Evolutionary conservation across 768 basidiomycete species (phyloP).

Genomic region (Boletus subparvulus): DNA sequence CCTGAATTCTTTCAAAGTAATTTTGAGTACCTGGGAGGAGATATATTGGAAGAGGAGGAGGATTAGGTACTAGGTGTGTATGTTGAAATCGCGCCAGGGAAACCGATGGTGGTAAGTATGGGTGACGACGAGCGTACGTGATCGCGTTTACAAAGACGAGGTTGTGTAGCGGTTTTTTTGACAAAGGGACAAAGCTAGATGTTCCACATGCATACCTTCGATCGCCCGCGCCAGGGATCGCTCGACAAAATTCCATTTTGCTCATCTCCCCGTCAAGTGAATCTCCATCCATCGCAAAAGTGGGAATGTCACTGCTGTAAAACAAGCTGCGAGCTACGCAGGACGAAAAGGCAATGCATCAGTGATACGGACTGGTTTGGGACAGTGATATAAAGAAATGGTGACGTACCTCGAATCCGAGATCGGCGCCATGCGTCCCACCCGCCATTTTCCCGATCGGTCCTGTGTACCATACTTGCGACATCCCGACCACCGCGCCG

Average conservation of each 20-base stretch:
- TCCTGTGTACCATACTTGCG: constrained; percentile 53
- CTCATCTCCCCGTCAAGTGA: constrained; percentile 38
- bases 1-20: no score
- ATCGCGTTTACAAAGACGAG: no score
- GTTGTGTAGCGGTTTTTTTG: no score
- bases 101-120: no score
- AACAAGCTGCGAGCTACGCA: constrained; percentile 38
- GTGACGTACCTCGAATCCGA: constrained; percentile 50
- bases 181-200: no score
- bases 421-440: constrained; percentile 44
- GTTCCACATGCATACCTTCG: no score
- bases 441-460: constrained; percentile 46
- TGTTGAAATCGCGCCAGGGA: no score
- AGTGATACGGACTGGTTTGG: not conserved
- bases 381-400: no score
- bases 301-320: constrained; percentile 47
- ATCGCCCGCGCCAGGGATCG: no score
- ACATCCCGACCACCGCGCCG: constrained; percentile 54
- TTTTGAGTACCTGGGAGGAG: no score
- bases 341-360: not conserved
- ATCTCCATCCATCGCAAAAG: constrained; percentile 52
- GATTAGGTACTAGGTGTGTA: no score
- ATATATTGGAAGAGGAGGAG: not conserved
- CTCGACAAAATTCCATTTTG: not conserved
- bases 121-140: no score